Conservation (phyloP, 176 grass and related monocot species). For the Eragrostis curvula region DNA sequence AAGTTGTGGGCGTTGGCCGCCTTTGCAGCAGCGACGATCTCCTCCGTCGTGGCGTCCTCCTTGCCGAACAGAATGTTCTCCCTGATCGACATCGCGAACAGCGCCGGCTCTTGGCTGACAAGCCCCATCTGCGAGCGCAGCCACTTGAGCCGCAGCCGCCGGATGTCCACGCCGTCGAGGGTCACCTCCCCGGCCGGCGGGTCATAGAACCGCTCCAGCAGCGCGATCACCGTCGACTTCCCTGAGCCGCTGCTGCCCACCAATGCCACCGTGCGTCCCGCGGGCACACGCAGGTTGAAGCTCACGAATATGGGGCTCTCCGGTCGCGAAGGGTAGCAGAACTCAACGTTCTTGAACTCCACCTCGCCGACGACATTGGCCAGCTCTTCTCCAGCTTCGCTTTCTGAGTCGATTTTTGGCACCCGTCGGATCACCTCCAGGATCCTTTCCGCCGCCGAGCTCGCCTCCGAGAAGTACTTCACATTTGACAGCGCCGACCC, state of each 20-base stretch:
- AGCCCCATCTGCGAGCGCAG: conserved; percentile 87
- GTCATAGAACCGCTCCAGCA: conserved; percentile 92
- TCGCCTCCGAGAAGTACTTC: conserved; percentile 90
- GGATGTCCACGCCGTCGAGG: conserved; percentile 76
- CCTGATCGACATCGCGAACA: conserved; percentile 87
- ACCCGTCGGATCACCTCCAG: conserved; percentile 68
- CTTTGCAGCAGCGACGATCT: conserved; percentile 66
- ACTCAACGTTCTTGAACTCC: conserved; percentile 79
- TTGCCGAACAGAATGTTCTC: conserved; percentile 98
- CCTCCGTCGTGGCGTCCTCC: conserved; percentile 77
- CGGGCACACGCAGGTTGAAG: conserved; percentile 81
- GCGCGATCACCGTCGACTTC: conserved; percentile 90
- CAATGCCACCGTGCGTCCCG: conserved; percentile 77
- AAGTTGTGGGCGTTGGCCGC: conserved; percentile 95
- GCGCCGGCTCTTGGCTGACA: conserved; percentile 97
- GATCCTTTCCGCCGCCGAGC: conserved; percentile 71
- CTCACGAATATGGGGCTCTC: conserved; percentile 76
- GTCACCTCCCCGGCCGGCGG: conserved; percentile 67
- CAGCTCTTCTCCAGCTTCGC: conserved; percentile 64
- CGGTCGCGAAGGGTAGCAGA: conserved; percentile 85
- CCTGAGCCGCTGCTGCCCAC: conserved; percentile 87
- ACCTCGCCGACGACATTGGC: conserved; percentile 70
- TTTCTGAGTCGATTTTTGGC: conserved; percentile 89
- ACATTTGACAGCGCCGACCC: conserved; percentile 87
- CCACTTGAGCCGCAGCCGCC: conserved; percentile 85